Conservation (phyloP, 1,284 basidiomycete genomes). For the Boletus hoseneyae region DNA sequence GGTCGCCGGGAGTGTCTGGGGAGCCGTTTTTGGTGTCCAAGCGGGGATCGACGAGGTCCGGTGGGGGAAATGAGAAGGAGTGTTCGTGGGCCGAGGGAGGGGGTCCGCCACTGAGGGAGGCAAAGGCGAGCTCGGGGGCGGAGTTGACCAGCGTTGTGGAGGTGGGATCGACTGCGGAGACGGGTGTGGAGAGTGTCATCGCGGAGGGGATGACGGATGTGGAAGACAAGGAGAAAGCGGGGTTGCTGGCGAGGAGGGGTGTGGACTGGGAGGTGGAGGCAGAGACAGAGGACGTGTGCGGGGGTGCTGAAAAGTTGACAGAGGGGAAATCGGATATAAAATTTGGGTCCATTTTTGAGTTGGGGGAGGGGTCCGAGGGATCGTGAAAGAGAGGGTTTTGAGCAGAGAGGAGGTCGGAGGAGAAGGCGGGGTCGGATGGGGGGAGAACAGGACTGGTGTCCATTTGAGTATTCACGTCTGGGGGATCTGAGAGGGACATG, state of each 20-base stretch:
- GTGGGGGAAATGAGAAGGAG: slow-evolving; percentile 24
- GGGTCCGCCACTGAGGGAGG: slow-evolving; percentile 17
- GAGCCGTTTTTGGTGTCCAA: slow-evolving; percentile 16
- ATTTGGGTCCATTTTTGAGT: neutral
- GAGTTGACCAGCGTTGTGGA: slow-evolving; percentile 20
- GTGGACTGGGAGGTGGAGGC: slow-evolving; percentile 37
- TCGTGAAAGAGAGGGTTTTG: slow-evolving; percentile 1
- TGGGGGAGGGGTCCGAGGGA: neutral
- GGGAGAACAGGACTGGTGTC: slow-evolving; percentile 16
- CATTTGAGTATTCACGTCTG: slow-evolving; percentile 14
- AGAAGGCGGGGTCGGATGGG: neutral
- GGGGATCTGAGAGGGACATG: slow-evolving; percentile 20
- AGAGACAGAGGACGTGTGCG: slow-evolving; percentile 35
- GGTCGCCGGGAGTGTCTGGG: slow-evolving; percentile 26
- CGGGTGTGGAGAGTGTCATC: slow-evolving; percentile 27
- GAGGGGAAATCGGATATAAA: slow-evolving; percentile 40
- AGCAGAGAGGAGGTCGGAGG: slow-evolving; percentile 5
- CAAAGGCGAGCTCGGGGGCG: slow-evolving; percentile 24
- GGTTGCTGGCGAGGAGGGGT: slow-evolving; percentile 31
- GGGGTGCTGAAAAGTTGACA: slow-evolving; percentile 28
- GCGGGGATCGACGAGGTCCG: slow-evolving; percentile 23
- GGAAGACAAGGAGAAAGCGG: slow-evolving; percentile 34
- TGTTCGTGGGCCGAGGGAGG: slow-evolving; percentile 18
- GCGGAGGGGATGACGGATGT: slow-evolving; percentile 19
- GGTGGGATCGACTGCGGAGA: slow-evolving; percentile 42